Base-by-base conservation (phyloP, 2,329 filamentous ascomycete genomes). In the Geoglossum cookeanum region DNA sequence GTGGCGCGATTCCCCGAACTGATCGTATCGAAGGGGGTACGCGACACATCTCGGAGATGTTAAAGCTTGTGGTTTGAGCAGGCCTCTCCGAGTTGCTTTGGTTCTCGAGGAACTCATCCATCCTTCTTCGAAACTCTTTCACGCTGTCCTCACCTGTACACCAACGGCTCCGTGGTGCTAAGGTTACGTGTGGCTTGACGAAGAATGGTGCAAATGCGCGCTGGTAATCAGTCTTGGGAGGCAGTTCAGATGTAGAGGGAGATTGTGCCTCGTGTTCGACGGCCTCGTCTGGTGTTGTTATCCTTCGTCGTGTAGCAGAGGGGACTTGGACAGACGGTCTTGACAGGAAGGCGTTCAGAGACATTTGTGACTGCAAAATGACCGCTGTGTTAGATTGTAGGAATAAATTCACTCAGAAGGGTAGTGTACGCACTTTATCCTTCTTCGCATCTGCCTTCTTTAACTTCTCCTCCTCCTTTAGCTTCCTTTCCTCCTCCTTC, bases 171-270 rank as follows among this genome's bases (percentile, higher is more conserved):
- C 63, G 62, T 0, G 76, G 74, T 0, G 89, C 88, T 56, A 96
- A 63, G n/a, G 71, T 78, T 1, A 87, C 85, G 64, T 87, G 78
- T 2, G 81, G 75, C 59, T 87, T 84, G 51, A 92, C 65, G 60
- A 85, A 90, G 68, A 96, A 97, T 0, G 86, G 82, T 35, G 88
- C 78, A 64, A 97, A 97, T 39, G 76, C 73, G 62, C 80, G 81
- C 17, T 85, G 62, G 59, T 73, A 71, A 59, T 74, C 72, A 4
- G 57, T 37, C 37, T 37, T 32, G 45, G 33, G 29, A 1, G 44
- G 9, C 32, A 11, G 3, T 27, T 56, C 29, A 5, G 1, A 15
- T 11, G 49, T 68, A 69, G 29, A 68, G 30, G 13, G 55, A 56
- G 62, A 57, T 67, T 69, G 54, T 65, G 64, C 15, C 60, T 61